These are phyloP conservation scores for Penicillium egyptiacum DNA, from an alignment of 495 filamentous ascomycete genomes.

Conservation along the genomic window DNA sequence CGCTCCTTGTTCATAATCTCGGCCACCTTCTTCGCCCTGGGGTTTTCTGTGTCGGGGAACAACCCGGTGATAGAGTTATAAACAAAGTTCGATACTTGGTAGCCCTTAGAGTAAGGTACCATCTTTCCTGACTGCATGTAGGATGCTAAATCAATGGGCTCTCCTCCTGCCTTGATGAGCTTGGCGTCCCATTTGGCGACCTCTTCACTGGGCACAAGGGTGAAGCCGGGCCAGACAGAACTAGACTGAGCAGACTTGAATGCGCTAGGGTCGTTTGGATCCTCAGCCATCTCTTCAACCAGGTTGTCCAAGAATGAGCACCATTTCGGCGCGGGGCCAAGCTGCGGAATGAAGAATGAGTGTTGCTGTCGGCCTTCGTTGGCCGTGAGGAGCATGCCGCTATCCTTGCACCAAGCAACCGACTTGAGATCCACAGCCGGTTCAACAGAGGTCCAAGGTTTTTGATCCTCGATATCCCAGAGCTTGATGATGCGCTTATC, in stretches of 20 bases:
- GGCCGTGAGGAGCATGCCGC: conserved; percentile 89
- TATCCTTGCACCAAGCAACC: conserved; percentile 83
- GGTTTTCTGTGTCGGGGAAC: conserved; percentile 6
- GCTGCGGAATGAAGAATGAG: conserved; percentile 92
- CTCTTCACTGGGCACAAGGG: conserved; percentile 87
- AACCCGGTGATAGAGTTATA: conserved; percentile 59
- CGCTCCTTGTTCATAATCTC: conserved; percentile 94
- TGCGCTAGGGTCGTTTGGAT: conserved; percentile 65
- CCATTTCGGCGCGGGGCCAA: conserved; percentile 91
- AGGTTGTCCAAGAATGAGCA: conserved; percentile 95
- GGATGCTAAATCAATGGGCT: conserved; percentile 56
- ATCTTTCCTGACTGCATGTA: conserved; percentile 72
- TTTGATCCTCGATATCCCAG: conserved; percentile 79
- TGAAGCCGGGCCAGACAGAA: conserved; percentile 96
- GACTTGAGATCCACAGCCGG: conserved; percentile 91
- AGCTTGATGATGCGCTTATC: conserved; percentile 98
- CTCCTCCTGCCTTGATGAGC: conserved; percentile 7
- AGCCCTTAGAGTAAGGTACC: conserved; percentile 73
- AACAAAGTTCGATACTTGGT: conserved; percentile 58
- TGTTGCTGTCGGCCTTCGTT: conserved; percentile 94
- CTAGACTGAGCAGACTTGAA: conserved; percentile 54
- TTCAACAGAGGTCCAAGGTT: conserved; percentile 92
- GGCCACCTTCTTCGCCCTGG: conserved; percentile 48
- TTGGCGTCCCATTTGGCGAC: conserved; percentile 39
- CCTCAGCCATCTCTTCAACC: conserved; percentile 97